A percentile compares a stretch with the other conserved stretches of the same genome.
phyloP scores from a whole-genome alignment of 768 basidiomycete species.

The Guyanaporus albipodus region DNA sequence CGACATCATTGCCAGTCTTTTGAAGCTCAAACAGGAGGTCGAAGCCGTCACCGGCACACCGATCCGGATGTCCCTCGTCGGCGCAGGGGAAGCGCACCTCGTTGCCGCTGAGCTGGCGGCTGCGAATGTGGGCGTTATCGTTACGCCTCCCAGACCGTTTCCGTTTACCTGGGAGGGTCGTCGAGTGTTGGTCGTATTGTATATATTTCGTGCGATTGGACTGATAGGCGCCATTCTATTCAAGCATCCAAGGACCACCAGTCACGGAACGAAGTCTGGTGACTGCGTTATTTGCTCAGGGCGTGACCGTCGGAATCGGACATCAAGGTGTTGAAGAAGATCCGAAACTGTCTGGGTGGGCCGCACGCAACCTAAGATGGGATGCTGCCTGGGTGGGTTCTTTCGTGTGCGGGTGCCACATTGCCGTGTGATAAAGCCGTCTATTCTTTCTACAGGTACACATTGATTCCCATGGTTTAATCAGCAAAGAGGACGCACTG shows the following conservation, averaged over 20 bases:
- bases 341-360: constrained; percentile 74
- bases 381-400: constrained; percentile 89
- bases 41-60: constrained; percentile 33
- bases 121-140: constrained; percentile 66
- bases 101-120: constrained; percentile 44
- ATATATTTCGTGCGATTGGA: neutral
- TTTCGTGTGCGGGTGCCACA: constrained; percentile 17
- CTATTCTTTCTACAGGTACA: constrained; percentile 24
- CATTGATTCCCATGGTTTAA: constrained; percentile 37
- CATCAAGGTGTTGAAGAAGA: constrained; percentile 40
- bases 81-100: constrained; percentile 53
- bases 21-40: constrained; percentile 55
- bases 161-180: constrained; percentile 63
- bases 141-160: constrained; percentile 60
- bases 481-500: constrained; percentile 37
- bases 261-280: constrained; percentile 62
- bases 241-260: constrained; percentile 67
- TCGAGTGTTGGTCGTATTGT: constrained; percentile 46
- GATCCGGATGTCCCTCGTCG: constrained; percentile 48
- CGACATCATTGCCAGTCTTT: constrained; percentile 69
- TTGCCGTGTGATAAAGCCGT: neutral
- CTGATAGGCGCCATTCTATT: neutral
- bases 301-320: constrained; percentile 64
- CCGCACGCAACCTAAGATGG: constrained; percentile 85
- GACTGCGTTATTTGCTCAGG: constrained; percentile 51